These are phyloP conservation scores for Cetradonia linearis DNA, from an alignment of 495 filamentous ascomycete genomes.

Conservation along the genomic window DNA sequence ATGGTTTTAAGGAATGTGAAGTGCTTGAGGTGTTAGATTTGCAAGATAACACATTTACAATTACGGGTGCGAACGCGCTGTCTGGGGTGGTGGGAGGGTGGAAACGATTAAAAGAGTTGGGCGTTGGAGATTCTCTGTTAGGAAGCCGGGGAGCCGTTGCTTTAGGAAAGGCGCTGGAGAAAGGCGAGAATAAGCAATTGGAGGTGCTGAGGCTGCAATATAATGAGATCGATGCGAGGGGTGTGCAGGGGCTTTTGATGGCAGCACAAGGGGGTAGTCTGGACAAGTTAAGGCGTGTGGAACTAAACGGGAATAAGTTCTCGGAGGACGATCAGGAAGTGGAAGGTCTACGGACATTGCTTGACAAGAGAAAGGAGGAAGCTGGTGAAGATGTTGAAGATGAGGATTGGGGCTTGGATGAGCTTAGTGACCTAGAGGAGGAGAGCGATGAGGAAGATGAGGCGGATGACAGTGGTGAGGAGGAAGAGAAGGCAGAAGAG, in stretches of 20 bases:
- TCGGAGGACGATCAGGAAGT: slow-evolving; percentile 67
- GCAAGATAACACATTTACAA: slow-evolving; percentile 95
- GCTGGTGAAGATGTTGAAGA: slow-evolving; percentile 39
- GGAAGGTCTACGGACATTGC: slow-evolving; percentile 38
- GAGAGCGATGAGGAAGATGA: slow-evolving; percentile 60
- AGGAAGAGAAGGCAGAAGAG: slow-evolving; percentile 49
- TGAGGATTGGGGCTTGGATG: slow-evolving; percentile 72
- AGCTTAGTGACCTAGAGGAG: slow-evolving; percentile 59
- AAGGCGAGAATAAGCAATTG: slow-evolving; percentile 66
- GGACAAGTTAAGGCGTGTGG: slow-evolving; percentile 67
- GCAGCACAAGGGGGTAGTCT: slow-evolving; percentile 52
- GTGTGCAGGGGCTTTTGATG: slow-evolving; percentile 56
- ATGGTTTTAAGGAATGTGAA: slow-evolving; percentile 60
- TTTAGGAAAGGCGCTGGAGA: slow-evolving; percentile 59
- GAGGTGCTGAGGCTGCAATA: slow-evolving; percentile 78
- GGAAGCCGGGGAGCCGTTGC: slow-evolving; percentile 66
- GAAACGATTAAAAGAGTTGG: slow-evolving; percentile 68
- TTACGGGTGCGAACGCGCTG: slow-evolving; percentile 66
- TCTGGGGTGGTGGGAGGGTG: slow-evolving; percentile 63
- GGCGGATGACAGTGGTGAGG: slow-evolving; percentile 42
- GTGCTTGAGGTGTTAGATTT: slow-evolving; percentile 69
- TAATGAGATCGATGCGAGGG: slow-evolving; percentile 77
- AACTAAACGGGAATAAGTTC: slow-evolving; percentile 95
- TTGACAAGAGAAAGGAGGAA: slow-evolving; percentile 50
- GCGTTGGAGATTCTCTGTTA: slow-evolving; percentile 80